A percentile compares a stretch with the other conserved stretches of the same genome.
Evolutionary conservation across 352 stramenopile species (phyloP).

Genomic region (Detonula confervacea): DNA sequence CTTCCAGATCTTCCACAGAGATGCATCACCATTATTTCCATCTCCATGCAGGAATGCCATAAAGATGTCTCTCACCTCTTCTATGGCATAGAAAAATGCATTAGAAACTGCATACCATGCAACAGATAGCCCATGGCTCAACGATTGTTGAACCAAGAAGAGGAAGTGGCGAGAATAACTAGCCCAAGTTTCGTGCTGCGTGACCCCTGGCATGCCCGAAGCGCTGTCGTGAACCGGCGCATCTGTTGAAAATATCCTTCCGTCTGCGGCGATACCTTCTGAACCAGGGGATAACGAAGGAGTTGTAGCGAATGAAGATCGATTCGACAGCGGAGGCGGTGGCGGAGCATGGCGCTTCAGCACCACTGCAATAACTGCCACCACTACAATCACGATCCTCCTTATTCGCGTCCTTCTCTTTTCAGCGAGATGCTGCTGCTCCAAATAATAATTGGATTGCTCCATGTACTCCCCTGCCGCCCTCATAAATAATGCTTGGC

Average conservation of each 20-base stretch:
- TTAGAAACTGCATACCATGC: slow-evolving; percentile 51
- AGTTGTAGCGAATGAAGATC: background rate
- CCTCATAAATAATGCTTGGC: background rate
- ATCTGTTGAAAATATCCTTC: too few species aligned
- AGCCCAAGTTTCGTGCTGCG: slow-evolving; percentile 41
- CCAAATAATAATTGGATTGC: background rate
- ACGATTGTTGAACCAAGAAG: slow-evolving; percentile 3
- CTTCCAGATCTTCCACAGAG: background rate
- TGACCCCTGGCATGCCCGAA: background rate
- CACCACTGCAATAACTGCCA: slow-evolving; percentile 24
- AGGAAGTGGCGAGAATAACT: slow-evolving; percentile 40
- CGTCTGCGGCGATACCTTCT: too few species aligned
- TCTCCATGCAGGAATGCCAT: background rate
- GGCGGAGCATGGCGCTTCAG: slow-evolving; percentile 42
- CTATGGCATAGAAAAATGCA: slow-evolving; percentile 32
- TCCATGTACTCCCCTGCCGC: background rate
- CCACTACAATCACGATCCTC: slow-evolving; percentile 1
- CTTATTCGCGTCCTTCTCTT: slow-evolving; percentile 1
- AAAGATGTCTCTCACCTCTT: slow-evolving; percentile 27
- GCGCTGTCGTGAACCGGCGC: background rate
- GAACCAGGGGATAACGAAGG: too few species aligned
- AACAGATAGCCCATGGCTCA: slow-evolving; percentile 23
- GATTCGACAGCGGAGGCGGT: slow-evolving; percentile 28
- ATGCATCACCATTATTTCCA: background rate
- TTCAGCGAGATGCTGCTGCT: background rate